Evolutionary conservation across 495 filamentous ascomycete species (phyloP).

Genomic region (Halenospora varia): DNA sequence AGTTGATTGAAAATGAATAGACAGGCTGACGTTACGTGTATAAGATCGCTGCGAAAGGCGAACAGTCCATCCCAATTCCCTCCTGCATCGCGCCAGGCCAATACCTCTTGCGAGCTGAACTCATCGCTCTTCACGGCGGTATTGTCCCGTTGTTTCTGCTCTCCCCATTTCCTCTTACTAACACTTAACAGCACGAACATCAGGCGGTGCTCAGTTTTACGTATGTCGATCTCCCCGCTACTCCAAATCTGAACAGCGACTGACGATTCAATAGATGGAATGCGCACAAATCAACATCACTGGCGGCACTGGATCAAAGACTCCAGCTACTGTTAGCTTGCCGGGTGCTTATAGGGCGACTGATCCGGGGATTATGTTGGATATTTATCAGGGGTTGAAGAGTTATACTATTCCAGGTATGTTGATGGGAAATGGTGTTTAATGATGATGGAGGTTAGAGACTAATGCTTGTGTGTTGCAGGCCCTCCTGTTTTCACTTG

Average conservation of each 20-base stretch:
- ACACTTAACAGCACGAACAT: constrained; percentile 24
- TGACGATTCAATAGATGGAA: no score
- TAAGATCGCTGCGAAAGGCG: constrained; percentile 26
- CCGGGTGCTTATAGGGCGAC: constrained; percentile 48
- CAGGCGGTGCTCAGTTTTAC: constrained; percentile 46
- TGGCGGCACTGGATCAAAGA: constrained; percentile 39
- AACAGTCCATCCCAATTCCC: constrained; percentile 42
- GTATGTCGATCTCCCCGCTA: constrained; percentile 25
- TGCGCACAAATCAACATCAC: constrained; percentile 54
- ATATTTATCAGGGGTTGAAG: constrained; percentile 44
- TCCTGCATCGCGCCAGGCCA: constrained; percentile 40
- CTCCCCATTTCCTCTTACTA: background rate
- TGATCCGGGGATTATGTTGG: constrained; percentile 49
- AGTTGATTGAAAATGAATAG: background rate
- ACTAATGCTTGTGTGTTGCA: background rate
- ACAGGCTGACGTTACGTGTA: background rate
- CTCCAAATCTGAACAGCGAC: background rate
- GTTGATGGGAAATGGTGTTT: no score
- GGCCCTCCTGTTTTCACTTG: constrained; percentile 5
- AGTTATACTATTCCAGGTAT: constrained; percentile 38
- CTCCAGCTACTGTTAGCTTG: constrained; percentile 46
- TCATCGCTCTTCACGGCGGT: constrained; percentile 43
- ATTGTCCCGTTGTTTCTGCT: background rate
- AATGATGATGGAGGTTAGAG: constrained; percentile 30
- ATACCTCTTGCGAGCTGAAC: constrained; percentile 49